Percentiles rank a stretch among this genome's conserved stretches.
These are phyloP conservation scores for Oryza punctata DNA, from an alignment of 176 grass and related monocot species.

Conservation along the genomic window DNA sequence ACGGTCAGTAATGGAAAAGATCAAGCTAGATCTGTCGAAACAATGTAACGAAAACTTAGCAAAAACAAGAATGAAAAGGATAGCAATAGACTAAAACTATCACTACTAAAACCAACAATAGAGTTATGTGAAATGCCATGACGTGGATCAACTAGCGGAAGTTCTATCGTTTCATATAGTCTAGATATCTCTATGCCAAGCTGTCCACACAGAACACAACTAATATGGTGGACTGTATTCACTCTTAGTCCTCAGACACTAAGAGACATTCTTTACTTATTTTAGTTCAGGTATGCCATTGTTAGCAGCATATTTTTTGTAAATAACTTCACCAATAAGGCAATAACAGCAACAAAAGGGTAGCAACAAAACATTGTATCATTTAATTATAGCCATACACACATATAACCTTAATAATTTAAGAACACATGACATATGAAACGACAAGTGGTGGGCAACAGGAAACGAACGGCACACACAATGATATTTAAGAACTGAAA, in stretches of 20 bases:
- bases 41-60: neutral
- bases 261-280: neutral
- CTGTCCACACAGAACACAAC: neutral
- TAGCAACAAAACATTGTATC: neutral
- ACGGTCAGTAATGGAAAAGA: slow-evolving; percentile 1
- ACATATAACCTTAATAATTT: neutral
- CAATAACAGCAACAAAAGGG: neutral
- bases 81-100: neutral
- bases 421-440: slow-evolving; percentile 4
- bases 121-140: neutral
- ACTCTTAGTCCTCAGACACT: neutral
- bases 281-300: neutral
- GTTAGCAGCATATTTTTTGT: neutral
- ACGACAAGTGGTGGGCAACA: neutral
- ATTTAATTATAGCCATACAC: neutral
- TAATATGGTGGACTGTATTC: neutral
- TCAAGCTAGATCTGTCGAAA: neutral
- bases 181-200: neutral
- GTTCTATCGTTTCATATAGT: neutral
- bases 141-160: neutral
- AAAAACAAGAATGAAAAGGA: neutral
- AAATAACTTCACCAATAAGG: slow-evolving; percentile 2
- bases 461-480: neutral
- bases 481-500: slow-evolving; percentile 3
- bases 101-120: neutral